phyloP scores from a whole-genome alignment of 805 yeast genomes.

The Teunomyces stri region DNA sequence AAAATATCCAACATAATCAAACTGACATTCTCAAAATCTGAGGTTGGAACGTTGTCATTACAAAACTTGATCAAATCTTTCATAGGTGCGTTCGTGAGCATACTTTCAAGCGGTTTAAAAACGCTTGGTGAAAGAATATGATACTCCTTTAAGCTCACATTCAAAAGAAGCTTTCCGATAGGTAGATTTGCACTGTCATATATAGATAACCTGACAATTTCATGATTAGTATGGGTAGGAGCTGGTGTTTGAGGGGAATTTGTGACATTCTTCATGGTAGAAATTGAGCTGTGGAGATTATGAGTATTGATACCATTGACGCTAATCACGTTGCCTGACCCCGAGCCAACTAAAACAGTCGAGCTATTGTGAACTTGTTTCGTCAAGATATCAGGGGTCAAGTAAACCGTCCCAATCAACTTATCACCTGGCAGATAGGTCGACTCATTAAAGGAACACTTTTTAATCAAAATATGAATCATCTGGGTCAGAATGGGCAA shows the following conservation, averaged over 20 bases:
- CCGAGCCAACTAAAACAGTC: conserved; percentile 31
- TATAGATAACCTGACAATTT: conserved; percentile 44
- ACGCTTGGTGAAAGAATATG: conserved; percentile 58
- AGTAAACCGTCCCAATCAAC: conserved; percentile 51
- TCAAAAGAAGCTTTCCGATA: conserved; percentile 58
- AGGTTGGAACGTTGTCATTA: conserved; percentile 34
- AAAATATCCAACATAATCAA: conserved; percentile 67
- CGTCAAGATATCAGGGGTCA: conserved; percentile 50
- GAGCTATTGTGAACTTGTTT: conserved; percentile 30
- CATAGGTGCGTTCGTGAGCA: conserved; percentile 54
- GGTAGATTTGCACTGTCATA: conserved; percentile 40
- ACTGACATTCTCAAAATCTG: conserved; percentile 54
- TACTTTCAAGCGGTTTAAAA: conserved; percentile 61
- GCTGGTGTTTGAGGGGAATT: not conserved
- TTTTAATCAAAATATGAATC: conserved; percentile 49
- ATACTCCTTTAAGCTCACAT: conserved; percentile 48
- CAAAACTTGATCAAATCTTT: conserved; percentile 51
- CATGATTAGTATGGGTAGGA: not conserved
- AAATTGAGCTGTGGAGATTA: conserved; percentile 6
- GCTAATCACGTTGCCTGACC: conserved; percentile 20
- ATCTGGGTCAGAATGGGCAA: conserved; percentile 54
- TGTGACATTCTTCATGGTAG: not conserved
- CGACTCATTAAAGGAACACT: conserved; percentile 20
- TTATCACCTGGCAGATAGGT: conserved; percentile 34
- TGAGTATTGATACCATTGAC: conserved; percentile 16